Evolutionary conservation across 441 rosid species (phyloP), one percentile per base, ranked within the genome.

Genomic region (Isatis lusitanica): DNA sequence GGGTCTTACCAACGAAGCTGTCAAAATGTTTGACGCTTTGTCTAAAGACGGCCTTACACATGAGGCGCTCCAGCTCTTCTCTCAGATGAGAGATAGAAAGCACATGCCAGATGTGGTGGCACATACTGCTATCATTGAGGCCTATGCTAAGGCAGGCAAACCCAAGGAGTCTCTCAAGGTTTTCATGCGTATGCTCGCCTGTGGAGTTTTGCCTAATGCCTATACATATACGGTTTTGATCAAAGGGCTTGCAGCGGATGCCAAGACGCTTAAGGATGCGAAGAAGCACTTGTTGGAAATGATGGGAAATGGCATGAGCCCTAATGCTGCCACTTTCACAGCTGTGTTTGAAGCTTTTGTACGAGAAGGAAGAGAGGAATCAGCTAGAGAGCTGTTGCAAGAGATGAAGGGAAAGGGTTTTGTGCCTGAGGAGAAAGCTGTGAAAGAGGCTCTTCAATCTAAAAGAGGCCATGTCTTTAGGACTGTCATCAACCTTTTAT

Each of bases 1-100:
- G 9, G 90, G 89, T 5, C 84, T 91, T 0, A 60, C 71, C 3
- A 75, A 83, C 62, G 73, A 83, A 63, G 97, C 95, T 44, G 84
- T 84, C 72, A 89, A 88, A 86, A 89, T 89, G 95, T 89, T 91
- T 85, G 95, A 91, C 77, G 88, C 78, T 1, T 83, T 89, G 87
- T 89, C 97, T 15, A 86, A 84, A 76, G 90, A 89, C 69, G 97
- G 93, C 1, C 83, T 81, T 26, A 85, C 88, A 9, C 94, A 90
- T 66, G 91, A 92, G 70, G 92, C 97, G 0, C 78, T 90, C 21
- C 80, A 88, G 74, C 90, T 92, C 58, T 88, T 90, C 79, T 30
- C 86, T 6, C 87, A 84, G 61, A 85, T 92, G 70, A 92, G 87
- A 69, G 87, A 92, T 60, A 81, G 84, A 30, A 85, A 86, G 2